Conservation (phyloP, 2,329 filamentous ascomycete species). For the Alternaria ethzedia region DNA sequence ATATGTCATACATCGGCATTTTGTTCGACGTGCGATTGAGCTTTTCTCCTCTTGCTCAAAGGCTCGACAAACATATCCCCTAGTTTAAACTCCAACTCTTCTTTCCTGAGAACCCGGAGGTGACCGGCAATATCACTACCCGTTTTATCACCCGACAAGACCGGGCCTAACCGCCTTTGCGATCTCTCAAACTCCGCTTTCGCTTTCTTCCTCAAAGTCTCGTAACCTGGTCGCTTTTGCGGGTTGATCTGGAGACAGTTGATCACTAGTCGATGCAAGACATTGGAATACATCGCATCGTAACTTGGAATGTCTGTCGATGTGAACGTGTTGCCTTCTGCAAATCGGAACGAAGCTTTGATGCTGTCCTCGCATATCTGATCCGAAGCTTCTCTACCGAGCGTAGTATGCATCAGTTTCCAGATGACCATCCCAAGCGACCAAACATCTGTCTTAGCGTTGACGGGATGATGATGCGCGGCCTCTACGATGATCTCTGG, state of each 20-base stretch:
- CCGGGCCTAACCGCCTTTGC: background rate
- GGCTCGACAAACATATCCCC: background rate
- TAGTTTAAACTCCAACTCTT: background rate
- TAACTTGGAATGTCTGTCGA: background rate
- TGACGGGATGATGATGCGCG: background rate
- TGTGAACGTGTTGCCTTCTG: background rate
- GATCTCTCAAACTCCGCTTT: background rate
- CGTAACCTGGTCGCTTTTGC: background rate
- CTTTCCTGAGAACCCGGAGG: background rate
- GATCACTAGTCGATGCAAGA: background rate
- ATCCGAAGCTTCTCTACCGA: background rate
- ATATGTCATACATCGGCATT: background rate
- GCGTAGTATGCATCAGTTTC: background rate
- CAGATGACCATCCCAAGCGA: background rate
- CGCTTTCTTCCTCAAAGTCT: background rate
- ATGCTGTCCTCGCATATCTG: background rate
- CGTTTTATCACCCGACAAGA: background rate
- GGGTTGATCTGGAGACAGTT: background rate
- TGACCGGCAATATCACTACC: background rate
- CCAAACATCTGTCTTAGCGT: background rate
- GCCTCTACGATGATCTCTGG: background rate
- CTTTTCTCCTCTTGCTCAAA: background rate
- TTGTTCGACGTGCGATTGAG: fast-evolving
- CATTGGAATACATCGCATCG: background rate
- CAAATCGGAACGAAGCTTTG: background rate